A percentile compares a stretch with the other conserved stretches of the same genome.
Conservation (phyloP, 2,329 filamentous ascomycete species). For the Ilyonectria mors-panacis region DNA sequence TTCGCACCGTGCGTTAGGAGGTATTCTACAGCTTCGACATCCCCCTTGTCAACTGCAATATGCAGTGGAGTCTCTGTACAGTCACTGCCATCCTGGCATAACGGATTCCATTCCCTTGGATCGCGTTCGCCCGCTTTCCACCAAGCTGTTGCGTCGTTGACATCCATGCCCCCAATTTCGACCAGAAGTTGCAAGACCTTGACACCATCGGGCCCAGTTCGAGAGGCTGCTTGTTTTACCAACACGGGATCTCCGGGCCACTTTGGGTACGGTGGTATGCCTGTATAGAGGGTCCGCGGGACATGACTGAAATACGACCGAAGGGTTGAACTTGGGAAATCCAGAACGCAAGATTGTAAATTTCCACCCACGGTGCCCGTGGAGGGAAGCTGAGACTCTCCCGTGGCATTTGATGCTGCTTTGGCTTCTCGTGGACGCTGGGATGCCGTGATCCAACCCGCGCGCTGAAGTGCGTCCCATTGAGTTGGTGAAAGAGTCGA, state of each 20-base stretch:
- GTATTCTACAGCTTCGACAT: conserved; percentile 16
- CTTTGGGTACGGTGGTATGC: conserved; percentile 22
- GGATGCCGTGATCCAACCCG: conserved; percentile 1
- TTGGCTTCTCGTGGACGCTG: background rate
- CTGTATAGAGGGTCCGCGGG: conserved; percentile 18
- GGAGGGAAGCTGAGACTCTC: too few relatives aligned
- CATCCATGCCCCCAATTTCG: conserved; percentile 29
- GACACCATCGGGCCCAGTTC: conserved; percentile 10
- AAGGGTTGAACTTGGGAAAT: conserved; percentile 13
- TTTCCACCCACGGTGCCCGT: background rate
- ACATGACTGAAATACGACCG: conserved; percentile 16
- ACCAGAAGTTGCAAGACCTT: conserved; percentile 23
- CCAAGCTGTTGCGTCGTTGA: conserved; percentile 22
- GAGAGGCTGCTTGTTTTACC: conserved; percentile 19
- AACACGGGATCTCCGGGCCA: conserved; percentile 21
- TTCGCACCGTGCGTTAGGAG: conserved; percentile 26
- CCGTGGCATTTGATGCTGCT: background rate
- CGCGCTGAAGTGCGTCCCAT: conserved; percentile 10
- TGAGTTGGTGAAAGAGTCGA: background rate
- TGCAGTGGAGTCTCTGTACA: conserved; percentile 23
- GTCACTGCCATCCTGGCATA: conserved; percentile 22
- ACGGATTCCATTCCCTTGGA: conserved; percentile 26
- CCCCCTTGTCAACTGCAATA: conserved; percentile 24
- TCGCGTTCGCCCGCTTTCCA: conserved; percentile 28
- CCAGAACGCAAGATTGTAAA: background rate